A percentile compares a stretch with the other conserved stretches of the same genome.
Evolutionary conservation across 345 rosid genomes (phyloP).

Genomic region (Physaria fendleri): DNA sequence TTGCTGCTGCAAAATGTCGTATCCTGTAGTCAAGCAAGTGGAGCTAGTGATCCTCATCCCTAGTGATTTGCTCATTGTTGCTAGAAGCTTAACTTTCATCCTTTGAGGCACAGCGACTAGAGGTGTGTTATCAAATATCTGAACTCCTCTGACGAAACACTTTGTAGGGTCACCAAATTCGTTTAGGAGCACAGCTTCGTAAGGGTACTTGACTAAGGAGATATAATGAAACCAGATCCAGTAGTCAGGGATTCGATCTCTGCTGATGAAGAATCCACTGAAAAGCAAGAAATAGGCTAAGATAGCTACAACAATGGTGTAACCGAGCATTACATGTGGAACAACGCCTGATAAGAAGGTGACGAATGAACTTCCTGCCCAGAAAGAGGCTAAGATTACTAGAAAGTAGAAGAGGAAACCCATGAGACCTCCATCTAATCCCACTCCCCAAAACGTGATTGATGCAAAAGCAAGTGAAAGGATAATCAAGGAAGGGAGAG

Average conservation of each 20-base stretch:
- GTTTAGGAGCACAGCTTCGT: constrained; percentile 32
- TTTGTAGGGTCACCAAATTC: constrained; percentile 28
- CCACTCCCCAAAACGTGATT: constrained; percentile 48
- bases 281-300: constrained; percentile 41
- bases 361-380: constrained; percentile 32
- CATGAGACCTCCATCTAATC: constrained; percentile 39
- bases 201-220: constrained; percentile 34
- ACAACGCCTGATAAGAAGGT: constrained; percentile 44
- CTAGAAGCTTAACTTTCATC: constrained; percentile 26
- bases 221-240: constrained; percentile 43
- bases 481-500: constrained; percentile 36
- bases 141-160: constrained; percentile 36
- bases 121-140: constrained; percentile 34
- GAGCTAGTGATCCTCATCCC: constrained; percentile 34
- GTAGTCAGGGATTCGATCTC: constrained; percentile 31
- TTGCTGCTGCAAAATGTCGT: constrained; percentile 34
- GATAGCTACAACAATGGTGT: constrained; percentile 46
- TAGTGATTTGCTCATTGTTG: constrained; percentile 22
- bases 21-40: constrained; percentile 36
- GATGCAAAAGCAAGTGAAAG: constrained; percentile 38
- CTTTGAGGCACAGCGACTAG: constrained; percentile 20
- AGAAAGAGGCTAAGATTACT: constrained; percentile 37
- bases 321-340: constrained; percentile 40
- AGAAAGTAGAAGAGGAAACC: constrained; percentile 45
- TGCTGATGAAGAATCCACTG: constrained; percentile 33